Evolutionary conservation across 2,329 filamentous ascomycete genomes (phyloP).

Genomic region (Zymoseptoria pseudotritici): DNA sequence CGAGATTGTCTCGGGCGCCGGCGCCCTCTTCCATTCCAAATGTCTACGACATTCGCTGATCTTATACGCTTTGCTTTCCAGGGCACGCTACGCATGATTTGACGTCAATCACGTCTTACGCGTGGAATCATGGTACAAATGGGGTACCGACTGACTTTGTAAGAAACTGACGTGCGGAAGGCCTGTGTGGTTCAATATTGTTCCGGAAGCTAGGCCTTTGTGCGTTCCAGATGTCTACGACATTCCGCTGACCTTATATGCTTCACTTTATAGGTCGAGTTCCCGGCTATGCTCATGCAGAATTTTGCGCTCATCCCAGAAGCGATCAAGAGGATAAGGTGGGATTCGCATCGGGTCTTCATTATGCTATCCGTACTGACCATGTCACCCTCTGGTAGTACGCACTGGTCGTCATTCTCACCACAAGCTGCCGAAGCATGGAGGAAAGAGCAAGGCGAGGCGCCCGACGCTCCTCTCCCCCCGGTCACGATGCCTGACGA

Average conservation of each 20-base stretch:
- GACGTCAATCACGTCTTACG: not conserved
- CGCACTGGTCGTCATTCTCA: slow-evolving; percentile 6
- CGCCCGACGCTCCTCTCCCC: not conserved
- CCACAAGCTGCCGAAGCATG: slow-evolving; percentile 1
- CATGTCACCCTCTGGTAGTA: not conserved
- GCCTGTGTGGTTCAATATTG: too few species aligned
- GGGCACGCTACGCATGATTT: slow-evolving; percentile 1
- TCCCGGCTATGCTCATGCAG: slow-evolving; percentile 10
- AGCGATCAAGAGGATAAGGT: slow-evolving; percentile 7
- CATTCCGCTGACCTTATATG: too few species aligned
- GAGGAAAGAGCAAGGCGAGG: slow-evolving; percentile 1
- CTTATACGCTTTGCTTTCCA: too few species aligned
- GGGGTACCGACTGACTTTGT: slow-evolving; percentile 4
- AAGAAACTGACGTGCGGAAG: too few species aligned
- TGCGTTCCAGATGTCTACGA: too few species aligned
- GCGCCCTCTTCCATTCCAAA: too few species aligned
- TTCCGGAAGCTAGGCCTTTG: too few species aligned
- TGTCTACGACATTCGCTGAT: too few species aligned
- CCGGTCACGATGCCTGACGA: not conserved
- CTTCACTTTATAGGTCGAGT: not conserved
- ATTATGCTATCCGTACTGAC: not conserved
- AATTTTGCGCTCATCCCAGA: slow-evolving; percentile 1
- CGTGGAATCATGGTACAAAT: not conserved
- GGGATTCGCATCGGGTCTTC: not conserved
- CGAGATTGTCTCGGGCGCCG: too few species aligned